These are phyloP conservation scores for Salix koriyanagi DNA, from an alignment of 345 rosid species.

Conservation along the genomic window DNA sequence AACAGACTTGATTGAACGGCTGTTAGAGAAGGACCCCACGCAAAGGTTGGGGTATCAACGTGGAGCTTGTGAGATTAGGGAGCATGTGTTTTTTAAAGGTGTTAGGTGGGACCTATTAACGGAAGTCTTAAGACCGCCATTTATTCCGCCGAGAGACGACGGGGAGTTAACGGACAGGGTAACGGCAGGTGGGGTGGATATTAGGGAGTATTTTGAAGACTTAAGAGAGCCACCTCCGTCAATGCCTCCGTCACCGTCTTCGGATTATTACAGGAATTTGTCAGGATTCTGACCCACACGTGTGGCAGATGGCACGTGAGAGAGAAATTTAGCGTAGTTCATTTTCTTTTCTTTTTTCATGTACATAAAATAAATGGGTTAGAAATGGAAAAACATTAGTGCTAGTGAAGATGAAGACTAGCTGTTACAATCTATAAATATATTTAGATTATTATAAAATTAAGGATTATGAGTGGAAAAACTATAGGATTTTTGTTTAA, in stretches of 20 bases:
- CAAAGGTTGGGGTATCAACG: constrained; percentile 58
- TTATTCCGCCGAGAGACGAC: constrained; percentile 61
- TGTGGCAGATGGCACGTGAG: constrained; percentile 20
- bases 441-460: background rate
- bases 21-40: constrained; percentile 67
- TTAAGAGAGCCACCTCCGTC: constrained; percentile 24
- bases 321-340: background rate
- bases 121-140: constrained; percentile 78
- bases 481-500: no score
- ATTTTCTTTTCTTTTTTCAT: background rate
- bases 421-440: background rate
- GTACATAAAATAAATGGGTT: constrained; percentile 15
- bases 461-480: no score
- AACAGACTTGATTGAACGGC: constrained; percentile 61
- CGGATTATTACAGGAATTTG: constrained; percentile 5
- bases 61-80: constrained; percentile 79
- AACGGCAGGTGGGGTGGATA: constrained; percentile 13
- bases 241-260: constrained; percentile 18
- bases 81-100: constrained; percentile 64
- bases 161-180: constrained; percentile 12
- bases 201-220: constrained; percentile 17
- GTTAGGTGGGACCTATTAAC: constrained; percentile 71
- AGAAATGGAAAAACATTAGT: background rate
- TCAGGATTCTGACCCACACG: constrained; percentile 31
- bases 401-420: background rate